Evolutionary conservation across 2,329 filamentous ascomycete species (phyloP).

Genomic region (Sarocladium kiliense): DNA sequence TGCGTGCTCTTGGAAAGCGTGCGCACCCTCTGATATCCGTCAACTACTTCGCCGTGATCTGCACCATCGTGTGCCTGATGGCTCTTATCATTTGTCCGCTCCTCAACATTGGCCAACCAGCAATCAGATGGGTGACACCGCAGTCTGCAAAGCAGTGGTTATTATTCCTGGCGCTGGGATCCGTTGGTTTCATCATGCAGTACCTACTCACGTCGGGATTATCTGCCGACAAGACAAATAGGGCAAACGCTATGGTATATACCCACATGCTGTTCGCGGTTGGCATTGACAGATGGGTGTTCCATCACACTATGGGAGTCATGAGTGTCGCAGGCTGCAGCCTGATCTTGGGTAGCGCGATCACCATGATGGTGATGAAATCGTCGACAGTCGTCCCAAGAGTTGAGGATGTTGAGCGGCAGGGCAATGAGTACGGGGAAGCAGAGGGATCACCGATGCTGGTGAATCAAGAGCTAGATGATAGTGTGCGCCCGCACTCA

Average conservation of each 20-base stretch:
- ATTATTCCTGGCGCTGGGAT: conserved; percentile 62
- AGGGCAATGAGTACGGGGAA: conserved; percentile 22
- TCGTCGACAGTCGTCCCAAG: conserved; percentile 18
- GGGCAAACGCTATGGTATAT: conserved; percentile 53
- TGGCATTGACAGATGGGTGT: conserved; percentile 46
- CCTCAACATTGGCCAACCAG: conserved; percentile 41
- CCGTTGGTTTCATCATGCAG: conserved; percentile 79
- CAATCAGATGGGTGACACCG: conserved; percentile 37
- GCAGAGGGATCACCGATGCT: conserved; percentile 37
- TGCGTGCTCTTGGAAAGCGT: conserved; percentile 74
- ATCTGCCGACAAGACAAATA: conserved; percentile 61
- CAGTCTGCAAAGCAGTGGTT: conserved; percentile 52
- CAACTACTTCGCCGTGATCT: conserved; percentile 74
- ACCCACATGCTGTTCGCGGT: conserved; percentile 54
- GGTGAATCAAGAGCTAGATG: conserved; percentile 12
- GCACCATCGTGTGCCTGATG: conserved; percentile 59
- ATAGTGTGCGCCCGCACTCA: conserved; percentile 11
- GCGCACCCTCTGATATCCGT: conserved; percentile 80
- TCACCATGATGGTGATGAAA: conserved; percentile 44
- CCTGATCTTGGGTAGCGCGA: conserved; percentile 47
- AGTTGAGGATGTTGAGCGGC: conserved; percentile 29
- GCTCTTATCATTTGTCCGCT: conserved; percentile 50
- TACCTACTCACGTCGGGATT: conserved; percentile 77
- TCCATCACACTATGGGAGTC: conserved; percentile 44
- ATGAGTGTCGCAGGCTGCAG: conserved; percentile 45